phyloP scores from a whole-genome alignment of 73 alveolate genomes.

The Blepharisma stoltei region DNA sequence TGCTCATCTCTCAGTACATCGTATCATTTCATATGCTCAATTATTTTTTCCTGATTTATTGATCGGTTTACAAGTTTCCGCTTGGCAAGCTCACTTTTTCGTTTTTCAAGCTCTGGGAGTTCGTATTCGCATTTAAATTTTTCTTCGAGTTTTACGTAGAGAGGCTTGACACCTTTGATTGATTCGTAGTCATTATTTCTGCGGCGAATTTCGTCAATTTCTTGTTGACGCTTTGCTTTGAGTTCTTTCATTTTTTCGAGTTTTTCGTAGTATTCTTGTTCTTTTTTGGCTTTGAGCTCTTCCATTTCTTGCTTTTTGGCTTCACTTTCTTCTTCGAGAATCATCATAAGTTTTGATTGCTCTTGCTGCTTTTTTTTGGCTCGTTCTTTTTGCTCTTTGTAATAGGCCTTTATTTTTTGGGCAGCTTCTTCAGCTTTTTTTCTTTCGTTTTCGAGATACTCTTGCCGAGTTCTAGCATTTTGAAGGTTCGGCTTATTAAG shows the following conservation, averaged over 20 bases:
- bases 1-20: not conserved
- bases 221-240: not conserved
- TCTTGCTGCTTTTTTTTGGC: not conserved
- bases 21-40: not conserved
- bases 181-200: not conserved
- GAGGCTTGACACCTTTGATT: slow-evolving; percentile 19
- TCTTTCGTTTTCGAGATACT: not conserved
- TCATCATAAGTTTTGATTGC: not conserved
- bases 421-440: slow-evolving; percentile 8
- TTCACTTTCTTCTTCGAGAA: not conserved
- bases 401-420: not conserved
- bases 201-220: not conserved
- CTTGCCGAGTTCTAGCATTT: not conserved
- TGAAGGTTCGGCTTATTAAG: not conserved
- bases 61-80: not conserved
- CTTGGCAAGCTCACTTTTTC: not conserved
- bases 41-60: not conserved
- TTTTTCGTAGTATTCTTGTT: not conserved
- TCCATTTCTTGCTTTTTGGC: not conserved
- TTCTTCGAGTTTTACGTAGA: slow-evolving; percentile 23
- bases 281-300: not conserved
- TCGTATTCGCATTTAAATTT: not conserved
- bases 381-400: not conserved
- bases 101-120: not conserved
- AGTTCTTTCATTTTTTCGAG: not conserved